Conservation (phyloP, 768 basidiomycete species). For the Tricholomella constricta region DNA sequence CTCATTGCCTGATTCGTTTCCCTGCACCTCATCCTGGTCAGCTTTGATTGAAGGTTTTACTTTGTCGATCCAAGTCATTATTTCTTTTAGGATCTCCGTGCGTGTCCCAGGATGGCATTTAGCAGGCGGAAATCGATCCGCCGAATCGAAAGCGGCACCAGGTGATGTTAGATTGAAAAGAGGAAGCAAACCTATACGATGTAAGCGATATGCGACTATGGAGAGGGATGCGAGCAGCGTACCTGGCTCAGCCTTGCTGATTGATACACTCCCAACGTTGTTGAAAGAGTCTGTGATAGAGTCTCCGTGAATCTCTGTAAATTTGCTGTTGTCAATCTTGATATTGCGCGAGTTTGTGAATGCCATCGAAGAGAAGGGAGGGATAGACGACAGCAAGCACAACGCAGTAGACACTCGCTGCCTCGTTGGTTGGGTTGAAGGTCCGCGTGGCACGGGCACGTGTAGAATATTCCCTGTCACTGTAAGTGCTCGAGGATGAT, state of each 20-base stretch:
- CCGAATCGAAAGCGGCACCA: neutral
- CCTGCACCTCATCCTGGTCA: no score
- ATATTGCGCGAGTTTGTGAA: no score
- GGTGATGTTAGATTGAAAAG: neutral
- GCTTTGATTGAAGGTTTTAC: no score
- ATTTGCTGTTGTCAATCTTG: neutral
- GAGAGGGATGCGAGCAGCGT: neutral
- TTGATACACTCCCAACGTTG: neutral
- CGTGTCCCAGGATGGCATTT: conserved; percentile 3
- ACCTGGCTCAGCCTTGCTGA: neutral
- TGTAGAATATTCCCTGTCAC: no score
- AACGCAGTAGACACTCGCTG: no score
- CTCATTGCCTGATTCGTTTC: no score
- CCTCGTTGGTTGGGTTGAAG: neutral
- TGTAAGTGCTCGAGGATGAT: no score
- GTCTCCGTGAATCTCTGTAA: neutral
- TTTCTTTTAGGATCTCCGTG: neutral
- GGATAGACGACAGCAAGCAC: no score
- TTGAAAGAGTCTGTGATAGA: no score
- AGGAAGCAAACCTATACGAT: neutral
- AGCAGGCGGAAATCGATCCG: neutral
- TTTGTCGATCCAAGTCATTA: neutral
- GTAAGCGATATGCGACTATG: neutral
- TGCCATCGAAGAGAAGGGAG: neutral
- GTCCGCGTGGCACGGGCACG: no score